Evolutionary conservation across 1,284 basidiomycete genomes (phyloP).

Genomic region (Sporisorium iseilematis-ciliati): DNA sequence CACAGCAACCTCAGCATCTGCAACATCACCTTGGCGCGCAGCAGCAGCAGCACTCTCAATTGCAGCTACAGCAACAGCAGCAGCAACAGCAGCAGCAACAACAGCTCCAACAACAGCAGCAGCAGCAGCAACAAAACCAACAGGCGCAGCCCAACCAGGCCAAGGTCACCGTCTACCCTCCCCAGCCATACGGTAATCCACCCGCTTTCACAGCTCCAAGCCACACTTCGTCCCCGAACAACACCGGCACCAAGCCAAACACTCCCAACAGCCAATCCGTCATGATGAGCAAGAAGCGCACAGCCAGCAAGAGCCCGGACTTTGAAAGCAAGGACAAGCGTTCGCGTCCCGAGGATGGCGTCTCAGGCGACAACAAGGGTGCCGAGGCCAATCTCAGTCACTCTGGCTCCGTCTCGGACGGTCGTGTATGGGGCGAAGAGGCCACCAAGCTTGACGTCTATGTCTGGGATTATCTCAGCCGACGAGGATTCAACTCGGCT

Average conservation of each 20-base stretch:
- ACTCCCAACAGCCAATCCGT: slow-evolving; percentile 42
- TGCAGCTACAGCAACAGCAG: slow-evolving; percentile 35
- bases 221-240: slow-evolving; percentile 49
- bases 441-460: slow-evolving; percentile 67
- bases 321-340: slow-evolving; percentile 57
- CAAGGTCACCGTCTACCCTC: slow-evolving; percentile 49
- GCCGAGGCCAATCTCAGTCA: slow-evolving; percentile 27
- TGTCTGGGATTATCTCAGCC: slow-evolving; percentile 68
- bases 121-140: slow-evolving; percentile 6
- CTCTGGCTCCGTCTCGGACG: slow-evolving; percentile 37
- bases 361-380: slow-evolving; percentile 17
- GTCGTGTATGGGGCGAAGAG: slow-evolving; percentile 59
- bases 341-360: slow-evolving; percentile 46
- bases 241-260: slow-evolving; percentile 35
- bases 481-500: slow-evolving; percentile 58
- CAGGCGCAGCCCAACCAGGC: slow-evolving; percentile 17
- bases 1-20: slow-evolving; percentile 21
- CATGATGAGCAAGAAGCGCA: slow-evolving; percentile 53
- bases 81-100: slow-evolving; percentile 26
- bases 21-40: slow-evolving; percentile 25
- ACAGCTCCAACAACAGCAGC: slow-evolving; percentile 20
- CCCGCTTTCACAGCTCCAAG: slow-evolving; percentile 30
- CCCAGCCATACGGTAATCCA: slow-evolving; percentile 54
- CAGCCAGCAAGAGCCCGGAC: slow-evolving; percentile 55
- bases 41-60: slow-evolving; percentile 16